These are phyloP conservation scores for Coemansia sp. DNA, from an alignment of 192 early-diverging fungal species.

Conservation along the genomic window DNA sequence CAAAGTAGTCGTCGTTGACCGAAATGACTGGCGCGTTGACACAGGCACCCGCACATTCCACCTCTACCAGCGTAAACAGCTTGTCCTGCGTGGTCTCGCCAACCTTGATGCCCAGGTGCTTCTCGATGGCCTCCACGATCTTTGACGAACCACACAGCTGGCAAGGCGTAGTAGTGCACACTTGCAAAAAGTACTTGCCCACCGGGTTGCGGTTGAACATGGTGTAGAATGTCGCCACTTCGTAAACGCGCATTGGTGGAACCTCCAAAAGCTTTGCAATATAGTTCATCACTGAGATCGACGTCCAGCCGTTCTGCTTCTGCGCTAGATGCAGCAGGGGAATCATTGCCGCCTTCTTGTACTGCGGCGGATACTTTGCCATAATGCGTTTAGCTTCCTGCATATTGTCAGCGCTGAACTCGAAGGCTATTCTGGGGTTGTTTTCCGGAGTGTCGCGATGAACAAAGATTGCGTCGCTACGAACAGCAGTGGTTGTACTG, in stretches of 20 bases:
- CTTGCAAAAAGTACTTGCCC: slow-evolving; percentile 97
- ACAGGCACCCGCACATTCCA: slow-evolving; percentile 99
- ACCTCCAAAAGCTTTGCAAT: slow-evolving; percentile 92
- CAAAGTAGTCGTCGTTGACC: slow-evolving; percentile 98
- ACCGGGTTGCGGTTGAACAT: slow-evolving; percentile 99
- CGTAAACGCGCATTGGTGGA: slow-evolving; percentile 98
- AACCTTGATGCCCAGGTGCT: slow-evolving; percentile 86
- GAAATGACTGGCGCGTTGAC: slow-evolving; percentile 97
- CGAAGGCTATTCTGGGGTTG: slow-evolving; percentile 80
- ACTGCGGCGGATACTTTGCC: slow-evolving; percentile 93
- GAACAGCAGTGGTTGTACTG: slow-evolving; percentile 14
- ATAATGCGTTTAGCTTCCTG: slow-evolving; percentile 81
- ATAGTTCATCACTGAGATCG: slow-evolving; percentile 94
- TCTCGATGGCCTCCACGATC: slow-evolving; percentile 84
- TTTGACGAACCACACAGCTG: slow-evolving; percentile 90
- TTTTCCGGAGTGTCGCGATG: slow-evolving; percentile 80
- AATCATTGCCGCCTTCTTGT: slow-evolving; percentile 96
- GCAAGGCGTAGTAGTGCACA: slow-evolving; percentile 98
- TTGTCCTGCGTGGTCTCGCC: slow-evolving; percentile 93
- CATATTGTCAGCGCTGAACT: slow-evolving; percentile 78
- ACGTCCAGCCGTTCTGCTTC: slow-evolving; percentile 92
- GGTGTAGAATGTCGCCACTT: slow-evolving; percentile 99
- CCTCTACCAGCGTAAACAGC: slow-evolving; percentile 97
- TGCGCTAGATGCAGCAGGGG: slow-evolving; percentile 94
- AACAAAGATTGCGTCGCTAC: slow-evolving; percentile 51